Evolutionary conservation across 768 basidiomycete genomes (phyloP).

Genomic region (Russula emetica): DNA sequence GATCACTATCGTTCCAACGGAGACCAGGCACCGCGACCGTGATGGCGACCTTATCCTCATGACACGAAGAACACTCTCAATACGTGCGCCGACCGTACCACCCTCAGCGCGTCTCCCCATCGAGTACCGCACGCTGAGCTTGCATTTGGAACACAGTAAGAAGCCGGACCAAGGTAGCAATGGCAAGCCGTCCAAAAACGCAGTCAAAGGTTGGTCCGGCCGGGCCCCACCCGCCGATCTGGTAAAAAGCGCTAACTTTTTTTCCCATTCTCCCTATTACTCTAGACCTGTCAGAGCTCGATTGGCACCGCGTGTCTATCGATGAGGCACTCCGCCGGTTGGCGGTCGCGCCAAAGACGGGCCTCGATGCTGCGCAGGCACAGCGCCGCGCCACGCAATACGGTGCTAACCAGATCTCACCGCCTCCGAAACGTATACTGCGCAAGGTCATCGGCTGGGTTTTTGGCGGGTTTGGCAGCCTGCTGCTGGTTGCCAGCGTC

Average conservation of each 20-base stretch:
- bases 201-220: conserved; percentile 13
- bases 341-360: conserved; percentile 42
- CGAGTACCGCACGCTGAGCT: conserved; percentile 27
- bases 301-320: conserved; percentile 23
- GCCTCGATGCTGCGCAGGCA: conserved; percentile 48
- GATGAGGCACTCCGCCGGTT: conserved; percentile 31
- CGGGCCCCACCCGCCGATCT: background rate
- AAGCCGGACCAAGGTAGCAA: background rate
- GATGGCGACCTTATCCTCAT: background rate
- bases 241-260: background rate
- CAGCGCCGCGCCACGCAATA: conserved; percentile 41
- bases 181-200: conserved; percentile 4
- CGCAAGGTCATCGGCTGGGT: conserved; percentile 49
- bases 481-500: conserved; percentile 44
- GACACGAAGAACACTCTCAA: conserved; percentile 10
- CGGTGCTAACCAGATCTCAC: conserved; percentile 51
- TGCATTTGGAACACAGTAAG: conserved; percentile 16
- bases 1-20: conserved; percentile 2
- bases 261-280: too few relatives aligned
- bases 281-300: conserved; percentile 21
- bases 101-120: conserved; percentile 23
- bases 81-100: conserved; percentile 3
- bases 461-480: conserved; percentile 50
- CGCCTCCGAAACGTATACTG: conserved; percentile 42
- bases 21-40: background rate